These are phyloP conservation scores for Phycomyces blakesleeanus DNA, from an alignment of 192 early-diverging fungal species.

Conservation along the genomic window DNA sequence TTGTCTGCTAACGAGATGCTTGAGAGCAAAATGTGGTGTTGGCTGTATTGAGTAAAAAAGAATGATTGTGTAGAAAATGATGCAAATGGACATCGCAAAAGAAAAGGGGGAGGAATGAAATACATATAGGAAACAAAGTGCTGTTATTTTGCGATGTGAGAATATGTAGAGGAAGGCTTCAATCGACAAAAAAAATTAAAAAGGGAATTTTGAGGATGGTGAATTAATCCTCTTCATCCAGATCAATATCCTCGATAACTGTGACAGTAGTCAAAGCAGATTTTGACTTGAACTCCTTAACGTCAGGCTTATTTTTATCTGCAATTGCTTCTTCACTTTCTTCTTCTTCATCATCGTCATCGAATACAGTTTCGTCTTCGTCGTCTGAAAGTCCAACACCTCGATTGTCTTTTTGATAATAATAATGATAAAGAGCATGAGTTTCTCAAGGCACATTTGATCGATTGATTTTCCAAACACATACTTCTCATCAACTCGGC, in stretches of 20 bases:
- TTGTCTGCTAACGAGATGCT: no score
- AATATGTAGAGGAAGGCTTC: no score
- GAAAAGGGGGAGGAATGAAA: no score
- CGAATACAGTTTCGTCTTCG: conserved; percentile 38
- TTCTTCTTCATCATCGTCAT: conserved; percentile 15
- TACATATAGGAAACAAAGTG: no score
- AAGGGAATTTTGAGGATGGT: neutral
- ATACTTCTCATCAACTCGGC: conserved; percentile 41
- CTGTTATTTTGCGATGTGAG: no score
- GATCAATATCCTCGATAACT: conserved; percentile 65
- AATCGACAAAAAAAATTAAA: neutral
- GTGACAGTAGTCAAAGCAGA: conserved; percentile 66
- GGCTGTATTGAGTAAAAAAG: no score
- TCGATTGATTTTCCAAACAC: neutral
- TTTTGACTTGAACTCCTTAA: conserved; percentile 52
- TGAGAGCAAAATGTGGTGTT: no score
- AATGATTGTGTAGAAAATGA: no score
- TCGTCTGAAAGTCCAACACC: conserved; percentile 24
- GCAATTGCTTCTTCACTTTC: conserved; percentile 21
- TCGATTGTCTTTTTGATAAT: no score
- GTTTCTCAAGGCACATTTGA: neutral
- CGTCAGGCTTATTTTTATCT: conserved; percentile 38
- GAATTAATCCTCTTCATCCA: conserved; percentile 39
- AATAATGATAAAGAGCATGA: no score
- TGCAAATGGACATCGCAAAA: no score